A percentile compares a stretch with the other conserved stretches of the same genome.
Conservation (phyloP, 2,329 filamentous ascomycete species). For the Aureobasidium sp. region DNA sequence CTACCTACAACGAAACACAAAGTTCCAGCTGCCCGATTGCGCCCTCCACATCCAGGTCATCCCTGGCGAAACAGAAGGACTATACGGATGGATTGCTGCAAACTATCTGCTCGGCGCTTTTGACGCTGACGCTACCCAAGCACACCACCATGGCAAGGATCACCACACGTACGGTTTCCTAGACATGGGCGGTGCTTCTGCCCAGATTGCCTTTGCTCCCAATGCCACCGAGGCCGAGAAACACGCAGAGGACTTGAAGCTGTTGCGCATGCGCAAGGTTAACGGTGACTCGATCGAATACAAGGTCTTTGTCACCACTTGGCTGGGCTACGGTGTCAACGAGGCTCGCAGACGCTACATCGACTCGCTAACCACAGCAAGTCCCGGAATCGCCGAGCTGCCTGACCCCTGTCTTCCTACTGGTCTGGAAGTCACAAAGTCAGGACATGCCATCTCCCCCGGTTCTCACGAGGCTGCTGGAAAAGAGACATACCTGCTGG, state of each 20-base stretch:
- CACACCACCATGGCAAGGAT: constrained; percentile 73
- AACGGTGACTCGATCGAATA: constrained; percentile 74
- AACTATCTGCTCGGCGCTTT: constrained; percentile 94
- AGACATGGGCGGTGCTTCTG: constrained; percentile 96
- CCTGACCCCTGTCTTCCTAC: constrained; percentile 86
- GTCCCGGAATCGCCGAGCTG: constrained; percentile 62
- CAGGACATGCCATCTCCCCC: constrained; percentile 54
- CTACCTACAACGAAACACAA: constrained; percentile 68
- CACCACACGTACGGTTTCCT: constrained; percentile 96
- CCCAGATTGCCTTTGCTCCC: constrained; percentile 95
- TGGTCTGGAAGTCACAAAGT: constrained; percentile 65
- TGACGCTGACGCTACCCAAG: constrained; percentile 64
- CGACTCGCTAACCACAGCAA: constrained; percentile 63
- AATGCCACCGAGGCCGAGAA: constrained; percentile 85
- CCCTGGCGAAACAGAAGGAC: constrained; percentile 84
- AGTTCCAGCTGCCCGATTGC: constrained; percentile 87
- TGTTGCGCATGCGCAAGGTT: constrained; percentile 76
- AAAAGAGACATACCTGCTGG: constrained; percentile 55
- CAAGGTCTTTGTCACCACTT: constrained; percentile 89
- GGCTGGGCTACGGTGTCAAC: constrained; percentile 96
- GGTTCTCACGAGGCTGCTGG: constrained; percentile 36
- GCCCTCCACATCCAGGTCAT: constrained; percentile 87
- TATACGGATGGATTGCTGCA: constrained; percentile 96
- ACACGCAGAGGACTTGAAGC: constrained; percentile 80
- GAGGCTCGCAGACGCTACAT: constrained; percentile 82